Conservation (phyloP, 352 stramenopile genomes). For the Phytopythium delawarense region DNA sequence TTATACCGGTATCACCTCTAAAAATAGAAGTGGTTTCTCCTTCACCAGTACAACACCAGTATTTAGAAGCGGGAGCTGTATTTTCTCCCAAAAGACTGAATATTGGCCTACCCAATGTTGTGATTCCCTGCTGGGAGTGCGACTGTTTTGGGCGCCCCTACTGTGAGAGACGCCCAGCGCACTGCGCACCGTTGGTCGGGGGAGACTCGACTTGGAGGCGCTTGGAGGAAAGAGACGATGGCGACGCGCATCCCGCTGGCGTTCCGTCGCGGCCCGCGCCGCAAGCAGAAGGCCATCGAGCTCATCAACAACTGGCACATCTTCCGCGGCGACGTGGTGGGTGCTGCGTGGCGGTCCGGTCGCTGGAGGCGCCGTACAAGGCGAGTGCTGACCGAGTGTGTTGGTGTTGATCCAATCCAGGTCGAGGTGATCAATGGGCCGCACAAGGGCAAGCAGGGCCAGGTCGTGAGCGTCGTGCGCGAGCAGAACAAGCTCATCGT, state of each 20-base stretch:
- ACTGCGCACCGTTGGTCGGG: neutral
- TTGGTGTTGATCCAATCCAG: constrained; percentile 13
- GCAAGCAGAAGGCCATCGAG: constrained; percentile 77
- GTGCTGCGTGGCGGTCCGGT: neutral
- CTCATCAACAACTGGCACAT: constrained; percentile 82
- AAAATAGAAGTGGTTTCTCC: too few species aligned
- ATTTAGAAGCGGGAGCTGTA: too few species aligned
- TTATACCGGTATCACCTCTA: too few species aligned
- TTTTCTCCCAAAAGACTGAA: too few species aligned
- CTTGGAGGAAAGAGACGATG: constrained; percentile 34
- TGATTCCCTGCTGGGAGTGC: neutral
- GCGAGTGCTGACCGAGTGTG: neutral
- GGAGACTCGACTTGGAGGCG: neutral
- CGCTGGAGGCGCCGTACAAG: neutral
- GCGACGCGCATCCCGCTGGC: constrained; percentile 70
- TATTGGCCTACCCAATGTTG: too few species aligned
- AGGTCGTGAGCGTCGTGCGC: constrained; percentile 69
- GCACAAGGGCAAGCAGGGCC: constrained; percentile 80
- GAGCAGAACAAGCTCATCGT: constrained; percentile 78
- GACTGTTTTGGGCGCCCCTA: too few species aligned
- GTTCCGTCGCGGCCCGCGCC: constrained; percentile 70
- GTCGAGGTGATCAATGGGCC: constrained; percentile 80
- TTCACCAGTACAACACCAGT: too few species aligned
- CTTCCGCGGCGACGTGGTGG: constrained; percentile 66
- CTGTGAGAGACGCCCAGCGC: too few species aligned